Conservation (phyloP, 2,329 filamentous ascomycete species). For the Monilinia laxa region DNA sequence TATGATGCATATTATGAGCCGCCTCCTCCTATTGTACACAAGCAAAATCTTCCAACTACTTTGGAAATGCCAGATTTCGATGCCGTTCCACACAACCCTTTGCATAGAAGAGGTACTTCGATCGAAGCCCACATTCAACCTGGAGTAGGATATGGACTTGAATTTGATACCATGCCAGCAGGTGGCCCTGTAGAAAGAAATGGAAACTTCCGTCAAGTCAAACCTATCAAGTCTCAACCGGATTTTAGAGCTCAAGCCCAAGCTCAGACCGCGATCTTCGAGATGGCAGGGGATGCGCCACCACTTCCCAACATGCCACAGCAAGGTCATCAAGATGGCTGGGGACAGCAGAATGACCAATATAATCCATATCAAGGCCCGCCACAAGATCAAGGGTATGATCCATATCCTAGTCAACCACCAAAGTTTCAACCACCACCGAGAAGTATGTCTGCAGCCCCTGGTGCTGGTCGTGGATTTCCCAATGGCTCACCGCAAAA, state of each 20-base stretch:
- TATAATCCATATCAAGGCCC: conserved; percentile 29
- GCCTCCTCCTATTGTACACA: conserved; percentile 30
- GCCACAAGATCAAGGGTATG: conserved; percentile 29
- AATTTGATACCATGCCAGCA: background rate
- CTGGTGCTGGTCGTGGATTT: conserved; percentile 27
- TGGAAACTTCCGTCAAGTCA: conserved; percentile 46
- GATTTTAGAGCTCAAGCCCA: conserved; percentile 53
- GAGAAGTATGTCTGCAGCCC: conserved; percentile 36
- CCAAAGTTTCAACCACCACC: conserved; percentile 36
- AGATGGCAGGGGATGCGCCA: conserved; percentile 66
- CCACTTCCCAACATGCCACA: conserved; percentile 48
- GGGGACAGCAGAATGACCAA: conserved; percentile 32
- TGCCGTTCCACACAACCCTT: conserved; percentile 22
- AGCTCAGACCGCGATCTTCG: conserved; percentile 68
- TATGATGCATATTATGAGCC: conserved; percentile 56
- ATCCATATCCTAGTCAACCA: conserved; percentile 28
- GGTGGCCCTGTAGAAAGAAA: conserved; percentile 41
- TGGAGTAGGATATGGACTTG: conserved; percentile 9
- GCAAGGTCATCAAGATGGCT: conserved; percentile 32
- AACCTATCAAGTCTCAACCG: conserved; percentile 65
- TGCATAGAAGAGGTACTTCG: conserved; percentile 32
- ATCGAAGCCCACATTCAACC: conserved; percentile 39
- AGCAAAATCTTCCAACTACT: conserved; percentile 30
- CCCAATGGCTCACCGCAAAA: conserved; percentile 27
- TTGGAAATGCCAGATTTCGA: conserved; percentile 40